Conservation (phyloP, 1,284 basidiomycete genomes). For the Boletellus deceptivus region DNA sequence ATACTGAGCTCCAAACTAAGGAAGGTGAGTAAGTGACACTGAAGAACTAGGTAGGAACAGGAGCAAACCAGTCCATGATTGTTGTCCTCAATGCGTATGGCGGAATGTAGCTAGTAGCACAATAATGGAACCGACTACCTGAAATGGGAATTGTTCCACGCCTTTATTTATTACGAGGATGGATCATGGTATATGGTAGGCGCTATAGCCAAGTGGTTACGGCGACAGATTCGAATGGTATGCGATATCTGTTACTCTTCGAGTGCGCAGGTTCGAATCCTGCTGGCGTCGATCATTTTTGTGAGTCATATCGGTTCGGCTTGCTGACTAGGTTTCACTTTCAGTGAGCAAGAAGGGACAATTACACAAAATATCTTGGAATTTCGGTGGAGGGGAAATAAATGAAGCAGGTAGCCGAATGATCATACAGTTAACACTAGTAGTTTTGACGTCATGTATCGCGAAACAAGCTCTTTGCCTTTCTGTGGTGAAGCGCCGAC, state of each 20-base stretch:
- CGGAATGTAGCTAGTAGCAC: neutral
- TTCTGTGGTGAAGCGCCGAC: too few species aligned
- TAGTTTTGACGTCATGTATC: too few species aligned
- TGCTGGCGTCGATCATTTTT: constrained; percentile 35
- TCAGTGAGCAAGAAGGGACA: too few species aligned
- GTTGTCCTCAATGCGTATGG: neutral
- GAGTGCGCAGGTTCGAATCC: constrained; percentile 43
- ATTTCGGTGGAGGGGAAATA: too few species aligned
- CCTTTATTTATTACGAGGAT: too few species aligned
- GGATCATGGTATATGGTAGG: constrained; percentile 1
- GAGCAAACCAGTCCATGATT: constrained; percentile 31
- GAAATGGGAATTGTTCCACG: constrained; percentile 3
- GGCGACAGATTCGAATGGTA: constrained; percentile 55
- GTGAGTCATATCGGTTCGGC: too few species aligned
- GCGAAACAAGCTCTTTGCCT: too few species aligned
- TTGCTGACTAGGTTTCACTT: too few species aligned
- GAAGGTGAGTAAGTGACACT: neutral
- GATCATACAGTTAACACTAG: too few species aligned
- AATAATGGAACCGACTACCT: neutral
- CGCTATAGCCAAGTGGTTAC: constrained; percentile 59
- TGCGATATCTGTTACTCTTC: constrained; percentile 40
- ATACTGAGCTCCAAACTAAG: constrained; percentile 72
- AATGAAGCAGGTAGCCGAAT: too few species aligned
- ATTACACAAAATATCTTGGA: too few species aligned
- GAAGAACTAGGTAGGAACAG: neutral